phyloP scores from a whole-genome alignment of 164 flowering plant species.

The Dillenia turbinata region DNA sequence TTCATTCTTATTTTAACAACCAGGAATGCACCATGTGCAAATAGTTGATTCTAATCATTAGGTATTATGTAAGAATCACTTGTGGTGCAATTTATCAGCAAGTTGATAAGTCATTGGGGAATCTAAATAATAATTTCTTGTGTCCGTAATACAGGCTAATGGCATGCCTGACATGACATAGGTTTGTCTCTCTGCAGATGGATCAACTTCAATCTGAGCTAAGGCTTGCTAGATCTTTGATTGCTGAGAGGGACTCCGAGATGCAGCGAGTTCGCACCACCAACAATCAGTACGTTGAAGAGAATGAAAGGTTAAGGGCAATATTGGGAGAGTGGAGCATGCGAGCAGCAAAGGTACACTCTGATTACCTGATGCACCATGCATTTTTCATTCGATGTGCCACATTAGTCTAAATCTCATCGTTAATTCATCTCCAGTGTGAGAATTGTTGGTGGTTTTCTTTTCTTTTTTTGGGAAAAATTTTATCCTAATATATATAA shows the following conservation, averaged over 20 bases:
- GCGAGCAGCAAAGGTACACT: constrained; percentile 88
- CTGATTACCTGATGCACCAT: background rate
- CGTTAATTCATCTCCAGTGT: background rate
- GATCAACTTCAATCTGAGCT: constrained; percentile 92
- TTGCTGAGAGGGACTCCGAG: constrained; percentile 89
- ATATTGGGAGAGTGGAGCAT: constrained; percentile 95
- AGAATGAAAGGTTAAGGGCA: constrained; percentile 93
- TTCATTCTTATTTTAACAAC: too few species aligned
- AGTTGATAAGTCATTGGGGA: too few species aligned
- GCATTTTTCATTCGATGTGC: background rate
- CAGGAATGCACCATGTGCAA: too few species aligned
- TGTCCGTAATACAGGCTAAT: too few species aligned
- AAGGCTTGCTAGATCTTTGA: constrained; percentile 85
- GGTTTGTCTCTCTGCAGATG: constrained; percentile 49
- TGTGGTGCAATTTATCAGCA: too few species aligned
- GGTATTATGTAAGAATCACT: too few species aligned
- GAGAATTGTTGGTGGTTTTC: background rate
- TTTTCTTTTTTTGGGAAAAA: background rate
- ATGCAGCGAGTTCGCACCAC: constrained; percentile 64
- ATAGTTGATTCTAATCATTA: too few species aligned
- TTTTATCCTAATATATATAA: constrained; percentile 1
- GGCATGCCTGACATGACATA: too few species aligned
- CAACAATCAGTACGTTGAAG: constrained; percentile 94
- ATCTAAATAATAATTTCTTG: too few species aligned
- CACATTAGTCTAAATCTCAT: background rate